A percentile compares a stretch with the other conserved stretches of the same genome.
These are phyloP conservation scores for Aspergillus terreus DNA, from an alignment of 2,329 filamentous ascomycete genomes.

Conservation along the genomic window DNA sequence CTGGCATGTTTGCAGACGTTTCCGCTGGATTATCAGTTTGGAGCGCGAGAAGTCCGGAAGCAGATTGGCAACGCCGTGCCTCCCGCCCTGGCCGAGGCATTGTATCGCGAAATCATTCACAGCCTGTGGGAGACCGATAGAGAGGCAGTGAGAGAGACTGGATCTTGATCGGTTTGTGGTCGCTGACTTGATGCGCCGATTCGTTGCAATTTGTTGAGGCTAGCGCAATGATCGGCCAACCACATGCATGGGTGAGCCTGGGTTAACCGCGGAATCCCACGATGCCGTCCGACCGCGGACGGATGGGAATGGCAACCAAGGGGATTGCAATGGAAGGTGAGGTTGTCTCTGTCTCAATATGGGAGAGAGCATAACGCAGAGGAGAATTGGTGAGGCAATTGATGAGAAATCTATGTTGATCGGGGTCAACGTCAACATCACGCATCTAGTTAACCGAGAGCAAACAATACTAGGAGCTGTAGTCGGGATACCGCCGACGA, in stretches of 20 bases:
- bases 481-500: not conserved
- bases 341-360: no score
- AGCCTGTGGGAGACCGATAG: slow-evolving; percentile 36
- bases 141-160: not conserved
- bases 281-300: slow-evolving; percentile 11
- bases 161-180: not conserved
- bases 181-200: not conserved
- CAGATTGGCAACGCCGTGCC: slow-evolving; percentile 82
- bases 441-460: no score
- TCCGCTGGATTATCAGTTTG: slow-evolving; percentile 58
- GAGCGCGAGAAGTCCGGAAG: slow-evolving; percentile 38
- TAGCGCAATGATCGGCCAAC: not conserved
- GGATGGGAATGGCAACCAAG: not conserved
- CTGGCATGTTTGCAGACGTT: slow-evolving; percentile 69
- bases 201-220: not conserved
- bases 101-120: slow-evolving; percentile 37
- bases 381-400: no score
- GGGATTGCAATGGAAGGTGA: not conserved
- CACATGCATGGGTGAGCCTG: not conserved
- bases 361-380: no score
- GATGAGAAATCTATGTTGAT: no score
- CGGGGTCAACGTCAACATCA: no score
- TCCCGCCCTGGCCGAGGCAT: slow-evolving; percentile 43
- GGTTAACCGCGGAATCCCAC: slow-evolving; percentile 6
- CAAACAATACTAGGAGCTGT: not conserved